These are phyloP conservation scores for Melocanna baccifera DNA, from an alignment of 176 grass and related monocot species.

Conservation along the genomic window DNA sequence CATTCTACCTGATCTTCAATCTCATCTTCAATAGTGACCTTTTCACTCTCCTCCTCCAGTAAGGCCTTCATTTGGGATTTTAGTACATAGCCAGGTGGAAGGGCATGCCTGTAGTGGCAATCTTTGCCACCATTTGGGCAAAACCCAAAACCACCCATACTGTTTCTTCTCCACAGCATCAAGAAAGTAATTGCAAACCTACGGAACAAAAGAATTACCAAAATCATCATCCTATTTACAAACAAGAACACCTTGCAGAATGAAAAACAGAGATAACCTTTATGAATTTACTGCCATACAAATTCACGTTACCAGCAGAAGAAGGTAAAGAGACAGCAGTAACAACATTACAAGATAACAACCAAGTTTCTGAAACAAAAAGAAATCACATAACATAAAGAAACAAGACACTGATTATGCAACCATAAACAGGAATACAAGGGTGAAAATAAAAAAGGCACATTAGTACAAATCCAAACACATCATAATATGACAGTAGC, in stretches of 20 bases:
- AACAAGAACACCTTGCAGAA: neutral
- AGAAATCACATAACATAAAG: neutral
- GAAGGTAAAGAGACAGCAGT: neutral
- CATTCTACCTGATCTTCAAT: slow-evolving; percentile 84
- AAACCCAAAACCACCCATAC: slow-evolving; percentile 99
- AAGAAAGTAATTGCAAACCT: slow-evolving; percentile 97
- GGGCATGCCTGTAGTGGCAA: slow-evolving; percentile 94
- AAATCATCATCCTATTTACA: slow-evolving; percentile 7
- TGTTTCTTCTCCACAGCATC: slow-evolving; percentile 99
- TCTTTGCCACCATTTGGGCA: slow-evolving; percentile 94
- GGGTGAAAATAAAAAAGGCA: neutral
- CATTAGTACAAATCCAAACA: neutral
- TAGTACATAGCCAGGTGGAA: slow-evolving; percentile 91
- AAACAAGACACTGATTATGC: neutral
- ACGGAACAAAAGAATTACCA: slow-evolving; percentile 21
- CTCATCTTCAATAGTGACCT: slow-evolving; percentile 90
- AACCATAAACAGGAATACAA: neutral
- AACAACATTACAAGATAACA: neutral
- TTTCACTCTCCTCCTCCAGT: slow-evolving; percentile 92
- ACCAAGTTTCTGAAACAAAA: neutral
- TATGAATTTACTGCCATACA: neutral
- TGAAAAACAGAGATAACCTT: neutral
- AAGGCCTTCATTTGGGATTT: slow-evolving; percentile 99
- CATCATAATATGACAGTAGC: neutral
- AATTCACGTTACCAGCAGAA: neutral